Conservation (phyloP, 2,329 filamentous ascomycete species). For the Epichloe scottii region DNA sequence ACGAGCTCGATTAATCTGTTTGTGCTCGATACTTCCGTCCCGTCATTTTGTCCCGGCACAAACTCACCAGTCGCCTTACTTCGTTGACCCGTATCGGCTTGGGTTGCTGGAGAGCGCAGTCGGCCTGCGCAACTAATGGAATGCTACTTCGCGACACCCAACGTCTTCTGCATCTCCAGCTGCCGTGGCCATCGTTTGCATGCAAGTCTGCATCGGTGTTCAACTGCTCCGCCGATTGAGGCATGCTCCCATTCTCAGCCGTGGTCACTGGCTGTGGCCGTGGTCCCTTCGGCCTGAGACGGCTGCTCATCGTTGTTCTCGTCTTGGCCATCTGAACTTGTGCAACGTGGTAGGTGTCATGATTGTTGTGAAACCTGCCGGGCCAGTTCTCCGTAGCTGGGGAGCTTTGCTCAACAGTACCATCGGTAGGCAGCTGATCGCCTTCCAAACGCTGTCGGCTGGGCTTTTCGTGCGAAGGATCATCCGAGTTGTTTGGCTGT, state of each 20-base stretch:
- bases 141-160: slow-evolving; percentile 11
- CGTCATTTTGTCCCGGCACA: slow-evolving; percentile 15
- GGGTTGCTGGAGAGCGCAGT: slow-evolving; percentile 20
- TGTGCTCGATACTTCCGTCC: slow-evolving; percentile 11
- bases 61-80: slow-evolving; percentile 16
- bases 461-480: background rate
- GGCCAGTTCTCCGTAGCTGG: background rate
- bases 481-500: background rate
- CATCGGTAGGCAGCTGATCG: background rate
- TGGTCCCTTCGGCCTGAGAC: background rate
- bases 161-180: slow-evolving; percentile 9
- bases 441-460: background rate
- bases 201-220: background rate
- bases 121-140: slow-evolving; percentile 14
- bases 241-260: background rate
- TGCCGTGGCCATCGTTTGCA: background rate
- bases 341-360: background rate
- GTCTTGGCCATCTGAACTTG: background rate
- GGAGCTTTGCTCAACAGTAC: background rate
- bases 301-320: background rate
- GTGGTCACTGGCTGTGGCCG: background rate
- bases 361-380: background rate
- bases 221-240: background rate
- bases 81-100: slow-evolving; percentile 18
- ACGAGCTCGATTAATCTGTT: slow-evolving; percentile 8